Evolutionary conservation across 805 yeast species (phyloP).

Genomic region (Metschnikowia gelsemii): DNA sequence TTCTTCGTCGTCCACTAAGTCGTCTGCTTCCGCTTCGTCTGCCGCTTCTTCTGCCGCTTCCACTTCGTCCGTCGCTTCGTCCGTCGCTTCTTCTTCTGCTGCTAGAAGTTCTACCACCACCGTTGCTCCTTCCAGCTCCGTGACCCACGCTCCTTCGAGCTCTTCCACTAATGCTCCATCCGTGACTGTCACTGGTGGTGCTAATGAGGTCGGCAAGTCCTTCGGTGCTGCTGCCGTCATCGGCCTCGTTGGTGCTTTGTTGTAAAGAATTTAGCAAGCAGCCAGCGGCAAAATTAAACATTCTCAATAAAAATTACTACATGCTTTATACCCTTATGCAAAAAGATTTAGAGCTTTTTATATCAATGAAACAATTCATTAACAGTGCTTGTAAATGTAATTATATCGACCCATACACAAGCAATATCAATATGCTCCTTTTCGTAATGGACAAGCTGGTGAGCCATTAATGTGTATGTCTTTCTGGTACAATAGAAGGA

Average conservation of each 20-base stretch:
- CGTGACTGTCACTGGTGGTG: conserved; percentile 26
- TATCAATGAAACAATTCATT: conserved; percentile 1
- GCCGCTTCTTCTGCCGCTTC: conserved; percentile 22
- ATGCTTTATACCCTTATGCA: neutral
- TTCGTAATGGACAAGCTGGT: too few relatives aligned
- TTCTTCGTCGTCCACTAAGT: conserved; percentile 5
- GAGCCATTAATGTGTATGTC: too few relatives aligned
- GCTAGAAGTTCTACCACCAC: neutral
- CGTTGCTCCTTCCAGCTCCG: neutral
- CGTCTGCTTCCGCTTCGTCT: conserved; percentile 18
- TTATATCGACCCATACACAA: too few relatives aligned
- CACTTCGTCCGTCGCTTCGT: conserved; percentile 22
- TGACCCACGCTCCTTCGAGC: conserved; percentile 20
- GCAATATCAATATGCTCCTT: too few relatives aligned
- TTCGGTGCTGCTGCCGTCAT: conserved; percentile 41
- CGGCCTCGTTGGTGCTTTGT: conserved; percentile 40
- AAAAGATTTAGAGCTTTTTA: neutral
- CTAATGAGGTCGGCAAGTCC: conserved; percentile 26
- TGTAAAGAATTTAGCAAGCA: conserved; percentile 11
- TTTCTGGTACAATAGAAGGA: too few relatives aligned
- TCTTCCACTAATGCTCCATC: conserved; percentile 21
- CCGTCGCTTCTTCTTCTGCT: conserved; percentile 15
- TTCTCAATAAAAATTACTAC: neutral
- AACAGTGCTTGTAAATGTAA: too few relatives aligned
- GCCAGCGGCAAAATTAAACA: too few relatives aligned